Evolutionary conservation across 129 eudicot genomes (phyloP).

Genomic region (Tanacetum coccineum): DNA sequence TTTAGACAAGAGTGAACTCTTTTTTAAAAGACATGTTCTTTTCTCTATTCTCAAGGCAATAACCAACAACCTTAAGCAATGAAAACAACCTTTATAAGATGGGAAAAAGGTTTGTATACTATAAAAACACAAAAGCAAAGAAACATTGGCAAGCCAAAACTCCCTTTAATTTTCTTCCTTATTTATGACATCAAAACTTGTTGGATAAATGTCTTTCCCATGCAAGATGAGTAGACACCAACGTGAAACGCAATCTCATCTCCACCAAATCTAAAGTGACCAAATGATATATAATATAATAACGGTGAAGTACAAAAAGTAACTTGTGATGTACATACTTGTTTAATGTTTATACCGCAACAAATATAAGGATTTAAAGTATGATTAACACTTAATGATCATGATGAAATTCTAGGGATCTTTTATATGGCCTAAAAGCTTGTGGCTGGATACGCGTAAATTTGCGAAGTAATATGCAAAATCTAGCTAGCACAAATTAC

Average conservation of each 20-base stretch:
- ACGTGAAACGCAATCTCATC: constrained; percentile 34
- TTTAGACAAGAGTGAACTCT: background rate
- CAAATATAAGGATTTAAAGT: no score
- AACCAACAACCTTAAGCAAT: constrained; percentile 36
- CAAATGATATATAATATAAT: background rate
- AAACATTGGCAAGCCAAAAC: constrained; percentile 37
- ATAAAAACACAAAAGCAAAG: constrained; percentile 27
- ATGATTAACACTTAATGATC: no score
- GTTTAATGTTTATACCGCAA: background rate
- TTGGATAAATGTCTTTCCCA: constrained; percentile 26
- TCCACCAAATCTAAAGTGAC: constrained; percentile 25
- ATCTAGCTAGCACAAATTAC: no score
- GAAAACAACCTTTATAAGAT: constrained; percentile 26
- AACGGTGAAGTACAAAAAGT: background rate
- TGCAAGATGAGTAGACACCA: constrained; percentile 37
- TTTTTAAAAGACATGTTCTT: constrained; percentile 33
- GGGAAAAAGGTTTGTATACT: constrained; percentile 31
- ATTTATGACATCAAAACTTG: constrained; percentile 26
- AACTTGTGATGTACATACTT: background rate
- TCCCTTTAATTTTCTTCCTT: constrained; percentile 23
- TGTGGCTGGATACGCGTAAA: background rate
- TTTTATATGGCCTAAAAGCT: no score
- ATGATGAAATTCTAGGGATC: no score
- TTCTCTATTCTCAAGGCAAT: constrained; percentile 39
- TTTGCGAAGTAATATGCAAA: background rate